Evolutionary conservation across 2,329 filamentous ascomycete species (phyloP), one percentile per base, ranked within the genome.

Genomic region (Pseudocercospora vitis): DNA sequence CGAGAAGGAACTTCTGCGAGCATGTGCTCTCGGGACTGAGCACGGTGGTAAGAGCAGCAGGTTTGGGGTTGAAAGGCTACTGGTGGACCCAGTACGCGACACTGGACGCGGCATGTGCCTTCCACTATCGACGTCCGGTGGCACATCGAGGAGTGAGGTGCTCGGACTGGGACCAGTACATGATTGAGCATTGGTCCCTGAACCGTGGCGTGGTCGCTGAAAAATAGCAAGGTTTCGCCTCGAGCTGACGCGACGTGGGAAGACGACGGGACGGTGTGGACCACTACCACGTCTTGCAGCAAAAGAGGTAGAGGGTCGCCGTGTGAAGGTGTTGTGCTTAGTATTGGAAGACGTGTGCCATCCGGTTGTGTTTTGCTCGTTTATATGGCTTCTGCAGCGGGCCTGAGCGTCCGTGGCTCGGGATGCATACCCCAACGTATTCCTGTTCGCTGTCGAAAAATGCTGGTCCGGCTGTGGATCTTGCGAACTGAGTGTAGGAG

Each of bases 281-380:
- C 33, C 52, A 45, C 57, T 59, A 37, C 48, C 54, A 24, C 55
- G 56, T 24, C 61, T 51, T n/a, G 33, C 24, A 11, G 31, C 40
- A 9, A 53, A 29, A 12, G 48, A 14, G 9, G 46, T 24, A 21
- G 28, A 23, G 8, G 50, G 60, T 16, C 55, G 60, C 4, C 55
- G 56, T 2, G 63, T 53, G 9, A 63, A 28, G 8, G 63, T 62
- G 37, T 64, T 63, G 5, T 64, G 57, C 21, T 65, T 65, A 2
- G 63, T 44, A 39, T 58, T 56, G n/a, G 60, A 49, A 16, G 28
- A 8, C 6, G 37, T 29, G 9, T 39, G 29, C 7, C 19, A 48
- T 9, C 24, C 37, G 7, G 29, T 47, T 21, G 44, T 45, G 33
- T 59, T 58, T 21, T 63, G 58, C 18, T 63, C 59, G 19, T 52